Base-by-base conservation (phyloP, 768 basidiomycete genomes). In the Psilocybe cubensis region DNA sequence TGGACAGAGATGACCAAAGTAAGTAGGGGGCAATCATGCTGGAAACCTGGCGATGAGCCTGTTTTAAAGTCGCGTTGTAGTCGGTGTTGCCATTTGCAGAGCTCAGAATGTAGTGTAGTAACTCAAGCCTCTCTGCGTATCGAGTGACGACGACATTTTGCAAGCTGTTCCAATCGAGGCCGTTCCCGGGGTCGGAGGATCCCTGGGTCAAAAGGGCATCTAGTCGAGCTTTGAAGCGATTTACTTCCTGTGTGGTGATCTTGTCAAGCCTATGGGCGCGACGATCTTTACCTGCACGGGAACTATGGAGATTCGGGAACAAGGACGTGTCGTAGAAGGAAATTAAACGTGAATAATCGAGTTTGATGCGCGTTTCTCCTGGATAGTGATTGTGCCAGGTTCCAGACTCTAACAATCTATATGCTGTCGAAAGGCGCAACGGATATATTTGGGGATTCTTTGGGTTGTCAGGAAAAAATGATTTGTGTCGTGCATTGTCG, bases 251-350 rank as follows among this genome's bases (percentile, higher is more conserved):
- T 0, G 52, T 12, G 9, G 59, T 67, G 55, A 80, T 75, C 2
- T 65, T 66, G n/a, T 65, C 59, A 14, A 78, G 43, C 8, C 75
- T 71, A 52, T 80, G 75, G 21, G 71, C 60, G 62, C 71, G 68
- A 9, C 78, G 65, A 21, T 73, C 67, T 51, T 72, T 63, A 3
- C 64, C 69, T 1, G 62, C 49, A 1, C 79, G 69, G 4, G 61
- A 55, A 0, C 42, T 57, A 35, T 75, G 68, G 10, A 82, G 70
- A 50, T 72, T 75, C 1, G 75, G 73, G 38, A 74, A 75, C 6
- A 76, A 66, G 0, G 50, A 52, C 2, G 68, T 68, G 58, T 83
- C 79, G 59, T 80, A 82, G 53, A 82, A 76, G 0, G 79, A 78
- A 17, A 81, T 59, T 12, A 77, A 55, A 12, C 76, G 69, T 3